Conservation (phyloP, 2,329 filamentous ascomycete species). For the Hymenoscyphus infarciens region DNA sequence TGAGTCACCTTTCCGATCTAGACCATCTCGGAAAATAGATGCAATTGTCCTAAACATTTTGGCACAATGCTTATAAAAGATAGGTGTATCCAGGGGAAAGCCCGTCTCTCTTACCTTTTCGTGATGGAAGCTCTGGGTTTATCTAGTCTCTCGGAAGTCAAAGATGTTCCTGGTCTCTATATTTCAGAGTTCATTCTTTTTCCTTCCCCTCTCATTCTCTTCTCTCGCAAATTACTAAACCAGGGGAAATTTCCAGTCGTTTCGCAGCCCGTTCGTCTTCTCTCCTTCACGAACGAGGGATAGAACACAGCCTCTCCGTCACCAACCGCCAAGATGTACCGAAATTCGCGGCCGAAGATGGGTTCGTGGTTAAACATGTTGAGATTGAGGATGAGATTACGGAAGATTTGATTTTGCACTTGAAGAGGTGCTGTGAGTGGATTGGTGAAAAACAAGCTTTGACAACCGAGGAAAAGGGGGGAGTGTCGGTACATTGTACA, state of each 20-base stretch:
- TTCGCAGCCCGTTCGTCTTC: slow-evolving; percentile 12
- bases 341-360: neutral
- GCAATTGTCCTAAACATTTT: no score
- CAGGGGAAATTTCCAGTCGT: slow-evolving; percentile 4
- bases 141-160: neutral
- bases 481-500: slow-evolving; percentile 27
- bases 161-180: neutral
- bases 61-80: no score
- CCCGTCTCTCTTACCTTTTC: no score
- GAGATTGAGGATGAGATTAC: slow-evolving; percentile 27
- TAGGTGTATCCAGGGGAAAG: no score
- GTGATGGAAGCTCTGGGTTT: neutral
- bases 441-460: slow-evolving; percentile 13
- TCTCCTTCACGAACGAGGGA: slow-evolving; percentile 8
- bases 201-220: no score
- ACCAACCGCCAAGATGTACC: slow-evolving; percentile 11
- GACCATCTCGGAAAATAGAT: no score
- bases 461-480: neutral
- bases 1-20: no score
- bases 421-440: slow-evolving; percentile 25
- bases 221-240: neutral
- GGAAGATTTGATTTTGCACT: slow-evolving; percentile 23
- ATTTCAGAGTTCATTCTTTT: neutral
- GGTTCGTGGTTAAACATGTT: slow-evolving; percentile 15
- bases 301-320: slow-evolving; percentile 12